Evolutionary conservation across 129 eudicot genomes (phyloP).

Genomic region (Lactuca sativa): DNA sequence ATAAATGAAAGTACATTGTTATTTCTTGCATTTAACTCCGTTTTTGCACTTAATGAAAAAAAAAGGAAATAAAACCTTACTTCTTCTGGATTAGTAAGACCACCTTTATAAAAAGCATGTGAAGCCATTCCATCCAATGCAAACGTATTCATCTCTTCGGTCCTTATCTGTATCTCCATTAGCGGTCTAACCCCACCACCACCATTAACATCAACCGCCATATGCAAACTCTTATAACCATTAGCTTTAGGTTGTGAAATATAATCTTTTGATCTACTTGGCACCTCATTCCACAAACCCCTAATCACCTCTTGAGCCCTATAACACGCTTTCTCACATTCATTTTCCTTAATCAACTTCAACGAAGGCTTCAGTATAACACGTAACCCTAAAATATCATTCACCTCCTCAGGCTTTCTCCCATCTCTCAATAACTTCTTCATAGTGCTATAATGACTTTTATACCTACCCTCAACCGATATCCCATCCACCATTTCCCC

Average conservation of each 20-base stretch:
- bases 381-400: slow-evolving; percentile 84
- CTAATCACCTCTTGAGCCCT: slow-evolving; percentile 60
- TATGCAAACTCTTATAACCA: slow-evolving; percentile 89
- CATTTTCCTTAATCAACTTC: slow-evolving; percentile 20
- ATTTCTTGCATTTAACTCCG: too few relatives aligned
- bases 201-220: slow-evolving; percentile 94
- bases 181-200: slow-evolving; percentile 51
- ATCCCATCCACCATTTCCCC: slow-evolving; percentile 61
- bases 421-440: slow-evolving; percentile 94
- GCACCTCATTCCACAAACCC: slow-evolving; percentile 82
- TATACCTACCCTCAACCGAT: slow-evolving; percentile 74
- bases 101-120: slow-evolving; percentile 88
- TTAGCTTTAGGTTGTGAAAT: slow-evolving; percentile 76
- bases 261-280: slow-evolving; percentile 79
- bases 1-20: too few relatives aligned
- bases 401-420: slow-evolving; percentile 86
- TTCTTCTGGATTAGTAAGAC: slow-evolving; percentile 87
- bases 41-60: not conserved
- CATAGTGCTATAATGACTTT: slow-evolving; percentile 98
- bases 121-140: slow-evolving; percentile 93
- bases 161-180: slow-evolving; percentile 94
- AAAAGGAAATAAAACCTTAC: slow-evolving; percentile 34
- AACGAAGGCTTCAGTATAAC: slow-evolving; percentile 57
- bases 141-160: slow-evolving; percentile 72
- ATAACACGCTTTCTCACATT: slow-evolving; percentile 73